Conservation (phyloP, 225 moss, liverwort and hornwort genomes). For the Polytrichum commune region DNA sequence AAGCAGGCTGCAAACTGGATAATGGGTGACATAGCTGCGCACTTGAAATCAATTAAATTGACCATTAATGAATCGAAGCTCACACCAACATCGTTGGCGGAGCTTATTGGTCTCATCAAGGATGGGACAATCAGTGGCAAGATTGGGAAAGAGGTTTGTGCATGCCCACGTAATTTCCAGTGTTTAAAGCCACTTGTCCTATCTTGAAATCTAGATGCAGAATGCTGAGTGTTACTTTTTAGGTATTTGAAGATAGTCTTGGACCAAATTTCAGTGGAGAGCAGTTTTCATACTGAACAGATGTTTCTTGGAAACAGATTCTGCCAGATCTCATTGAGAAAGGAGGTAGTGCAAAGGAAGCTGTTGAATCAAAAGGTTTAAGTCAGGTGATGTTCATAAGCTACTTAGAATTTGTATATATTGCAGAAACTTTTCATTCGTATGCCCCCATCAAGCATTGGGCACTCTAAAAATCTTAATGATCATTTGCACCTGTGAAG, state of each 20-base stretch:
- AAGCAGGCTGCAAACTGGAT: conserved; percentile 97
- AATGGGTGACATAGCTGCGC: conserved; percentile 94
- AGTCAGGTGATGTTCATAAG: conserved; percentile 55
- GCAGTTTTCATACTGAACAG: not conserved
- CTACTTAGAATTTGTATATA: no score
- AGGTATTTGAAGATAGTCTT: no score
- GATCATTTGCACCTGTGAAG: no score
- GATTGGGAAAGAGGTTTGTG: conserved; percentile 86
- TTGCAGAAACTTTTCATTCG: no score
- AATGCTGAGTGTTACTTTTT: no score
- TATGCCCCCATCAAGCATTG: no score
- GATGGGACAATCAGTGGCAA: conserved; percentile 95
- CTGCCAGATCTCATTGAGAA: conserved; percentile 73
- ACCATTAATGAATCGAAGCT: conserved; percentile 70
- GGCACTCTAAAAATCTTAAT: no score
- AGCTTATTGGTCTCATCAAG: conserved; percentile 84
- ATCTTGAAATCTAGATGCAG: no score
- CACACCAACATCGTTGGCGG: conserved; percentile 67
- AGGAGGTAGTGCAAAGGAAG: conserved; percentile 68
- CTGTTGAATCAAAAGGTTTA: conserved; percentile 85
- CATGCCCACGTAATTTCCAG: no score
- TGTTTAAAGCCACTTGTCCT: no score
- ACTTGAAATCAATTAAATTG: conserved; percentile 74
- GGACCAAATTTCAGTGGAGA: no score
- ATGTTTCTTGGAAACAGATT: conserved; percentile 21